Evolutionary conservation across 331 rosid genomes (phyloP), one percentile per base, ranked within the genome.

Genomic region (Rhamnella rubrinervis): DNA sequence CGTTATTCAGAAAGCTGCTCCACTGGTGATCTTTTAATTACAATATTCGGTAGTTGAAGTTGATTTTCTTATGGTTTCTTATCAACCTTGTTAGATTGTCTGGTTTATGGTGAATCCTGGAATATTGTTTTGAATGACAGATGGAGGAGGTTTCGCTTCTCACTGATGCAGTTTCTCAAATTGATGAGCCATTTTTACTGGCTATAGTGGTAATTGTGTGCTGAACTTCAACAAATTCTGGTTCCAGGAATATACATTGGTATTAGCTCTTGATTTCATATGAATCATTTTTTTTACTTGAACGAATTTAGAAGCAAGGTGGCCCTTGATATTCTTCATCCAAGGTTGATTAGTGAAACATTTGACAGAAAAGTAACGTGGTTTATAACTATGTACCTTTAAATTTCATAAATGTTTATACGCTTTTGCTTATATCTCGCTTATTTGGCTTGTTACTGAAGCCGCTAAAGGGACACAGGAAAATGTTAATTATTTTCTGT

Each of bases 191-290:
- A 35, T 91, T 93, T 91, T 82, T 83, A 75, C 93, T 93, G 98
- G 97, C 86, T 85, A 89, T 93, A 87, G 96, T 87, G 97, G 98
- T 93, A 93, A 93, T 93, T 89, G 92, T 87, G 97, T 74, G 97
- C 97, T 88, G 96, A 90, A 88, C 95, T 95, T 85, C 96, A 88
- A 84, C 95, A 88, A 89, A 85, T 89, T 93, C 95, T 90, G 95
- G 97, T 93, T 93, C 97, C 98, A 85, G 91, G 81, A 77, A 84
- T 91, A 87, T 85, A 67, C 85, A 91, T 93, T 83, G 98, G 97
- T 93, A 93, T 91, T 91, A 89, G 96, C 97, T 92, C 98, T 93
- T 76, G 79, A 87, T 93, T 89, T 88, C 96, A 81, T 80, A 88
- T 74, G 58, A 85, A 77, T 75, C 58, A 66, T 75, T 77, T 58